Evolutionary conservation across 2,329 filamentous ascomycete genomes (phyloP), one percentile per base, ranked within the genome.

Genomic region (Diaporthe citri): DNA sequence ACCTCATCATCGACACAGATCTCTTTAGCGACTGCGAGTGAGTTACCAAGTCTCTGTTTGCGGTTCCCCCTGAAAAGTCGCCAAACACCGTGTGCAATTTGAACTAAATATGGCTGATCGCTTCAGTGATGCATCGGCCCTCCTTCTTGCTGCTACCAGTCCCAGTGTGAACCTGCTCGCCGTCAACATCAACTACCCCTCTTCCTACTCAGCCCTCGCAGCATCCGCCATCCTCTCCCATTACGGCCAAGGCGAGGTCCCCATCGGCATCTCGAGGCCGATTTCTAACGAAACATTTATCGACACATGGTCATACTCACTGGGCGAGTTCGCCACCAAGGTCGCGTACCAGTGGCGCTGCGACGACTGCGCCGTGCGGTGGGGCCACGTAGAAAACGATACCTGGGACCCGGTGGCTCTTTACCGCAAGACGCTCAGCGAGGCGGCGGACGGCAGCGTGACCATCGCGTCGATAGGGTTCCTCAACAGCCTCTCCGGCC

Each of bases 11-110:
- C 34, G 86, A 88, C 78, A 87, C 86, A 0, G 86, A 88, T 74
- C 79, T 88, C 15, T 87, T 85, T 77, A 85, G 84, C 48, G 86
- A 88, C 71, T 86, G 87, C 51, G 86, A 87, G 84, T 86, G 80
- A 77, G 81, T 78, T 25, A 51, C 56, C 28, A 57, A 31, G n/a
- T 36, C 28, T 15, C 28, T 74, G 57, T 20, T 31, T 20, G 4
- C 22, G 15, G 31, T 10, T 4, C 5, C 31, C 31, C 31, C 31
- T 31, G 31, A 31, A 31, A 31, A 31, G 31, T 31, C 5, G 31
- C 31, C 3, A 31, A 31, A 31, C 31, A 31, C 31, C 31, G 31
- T 31, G 31, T 31, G 31, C 31, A 31, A 31, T 31, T 20, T 36
- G 55, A 34, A 17, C 17, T 39, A 12, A 31, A 8, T 36, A 2